Base-by-base conservation (phyloP, 805 yeast species). In the Scheffersomyces stipitis region DNA sequence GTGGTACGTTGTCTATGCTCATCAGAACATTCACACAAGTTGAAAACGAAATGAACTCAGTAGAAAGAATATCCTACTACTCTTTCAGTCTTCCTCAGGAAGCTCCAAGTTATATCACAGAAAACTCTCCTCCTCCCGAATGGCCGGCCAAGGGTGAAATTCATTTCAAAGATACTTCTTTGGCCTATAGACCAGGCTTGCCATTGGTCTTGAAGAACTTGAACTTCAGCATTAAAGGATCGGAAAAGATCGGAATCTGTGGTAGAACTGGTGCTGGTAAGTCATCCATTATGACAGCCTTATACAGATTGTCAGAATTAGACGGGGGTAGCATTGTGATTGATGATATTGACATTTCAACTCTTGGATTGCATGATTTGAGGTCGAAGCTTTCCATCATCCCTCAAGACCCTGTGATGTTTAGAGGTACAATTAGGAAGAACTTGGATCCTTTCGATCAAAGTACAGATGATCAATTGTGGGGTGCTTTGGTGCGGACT, bases 1-100 rank as follows among this genome's bases (percentile, higher is more conserved):
- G 65, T 4, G 67, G 68, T 18, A 64, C 58, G 40, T 54, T 65
- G 36, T 58, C 70, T 2, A 56, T 64, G 53, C 48, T 63, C 37
- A 50, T 64, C 28, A 53, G 68, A 42, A 51, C 56, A 28, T 54
- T 38, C 37, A 64, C 72, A 3, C 69, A 64, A 45, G 67, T 62
- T 30, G 72, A 66, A 40, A 63, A 56, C 40, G 69, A 62, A 38
- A 61, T 66, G 68, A 66, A 65, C 37, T 59, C 68, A 1, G 64
- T 53, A 13, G 72, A 66, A 45, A 59, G 72, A 52, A 42, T 66
- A 12, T 55, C 59, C 33, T 54, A 54, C 17, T 64, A 63, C 38
- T 62, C 63, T 7, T 52, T 48, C 42, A 42, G 54, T 13, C 46
- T 61, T 31, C 60, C 62, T 3, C 61, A 60, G 47, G 66, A 60